phyloP scores from a whole-genome alignment of 177 flowering plant species.

The Vitis hybrid region DNA sequence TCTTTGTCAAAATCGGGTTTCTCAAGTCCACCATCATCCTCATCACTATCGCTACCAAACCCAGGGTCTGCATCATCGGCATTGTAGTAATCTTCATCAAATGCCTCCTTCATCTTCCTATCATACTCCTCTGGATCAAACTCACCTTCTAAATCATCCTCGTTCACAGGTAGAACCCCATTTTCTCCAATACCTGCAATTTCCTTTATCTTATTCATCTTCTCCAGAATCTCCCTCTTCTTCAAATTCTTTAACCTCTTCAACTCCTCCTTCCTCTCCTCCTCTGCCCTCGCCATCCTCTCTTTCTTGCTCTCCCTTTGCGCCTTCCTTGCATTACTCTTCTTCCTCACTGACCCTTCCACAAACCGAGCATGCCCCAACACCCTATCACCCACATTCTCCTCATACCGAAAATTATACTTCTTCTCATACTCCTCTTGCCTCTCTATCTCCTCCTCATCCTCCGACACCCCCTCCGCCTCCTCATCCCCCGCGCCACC shows the following conservation, averaged over 20 bases:
- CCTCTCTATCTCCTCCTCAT: constrained; percentile 71
- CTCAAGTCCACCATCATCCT: constrained; percentile 44
- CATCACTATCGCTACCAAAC: constrained; percentile 58
- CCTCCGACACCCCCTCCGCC: constrained; percentile 41
- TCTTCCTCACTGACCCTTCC: constrained; percentile 88
- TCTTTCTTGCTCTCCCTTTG: constrained; percentile 83
- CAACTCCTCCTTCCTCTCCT: constrained; percentile 82
- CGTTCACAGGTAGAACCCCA: constrained; percentile 32
- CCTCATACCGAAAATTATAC: constrained; percentile 68
- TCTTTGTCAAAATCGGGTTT: constrained; percentile 87
- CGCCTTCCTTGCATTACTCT: constrained; percentile 53
- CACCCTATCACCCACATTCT: constrained; percentile 70
- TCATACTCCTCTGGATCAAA: constrained; percentile 88
- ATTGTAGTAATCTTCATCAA: constrained; percentile 60
- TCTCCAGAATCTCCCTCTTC: constrained; percentile 79
- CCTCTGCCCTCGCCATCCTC: constrained; percentile 63
- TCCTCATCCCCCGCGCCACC: constrained; percentile 35
- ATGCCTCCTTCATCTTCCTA: constrained; percentile 72
- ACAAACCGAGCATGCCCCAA: constrained; percentile 62
- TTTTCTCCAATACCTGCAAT: constrained; percentile 63
- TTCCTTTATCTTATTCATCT: constrained; percentile 55
- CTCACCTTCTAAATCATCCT: constrained; percentile 71
- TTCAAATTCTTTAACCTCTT: constrained; percentile 92
- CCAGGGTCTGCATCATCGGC: constrained; percentile 67
- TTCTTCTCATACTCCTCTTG: constrained; percentile 69